phyloP scores from a whole-genome alignment of 192 early-diverging fungal species.

The Radiomyces spectabilis region DNA sequence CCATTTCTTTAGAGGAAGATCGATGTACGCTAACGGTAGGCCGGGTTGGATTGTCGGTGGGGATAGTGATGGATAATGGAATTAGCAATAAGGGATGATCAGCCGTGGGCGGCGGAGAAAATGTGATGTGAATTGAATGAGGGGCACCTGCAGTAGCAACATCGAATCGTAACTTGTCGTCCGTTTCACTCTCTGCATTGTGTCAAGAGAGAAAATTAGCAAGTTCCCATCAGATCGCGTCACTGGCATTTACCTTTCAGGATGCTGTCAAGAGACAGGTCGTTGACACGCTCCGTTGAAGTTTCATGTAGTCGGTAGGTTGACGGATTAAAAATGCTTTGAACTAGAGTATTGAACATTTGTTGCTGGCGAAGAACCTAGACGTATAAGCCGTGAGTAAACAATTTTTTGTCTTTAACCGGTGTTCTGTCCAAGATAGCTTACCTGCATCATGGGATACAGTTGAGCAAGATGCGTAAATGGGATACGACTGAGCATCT shows the following conservation, averaged over 20 bases:
- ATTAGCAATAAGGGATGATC: constrained; percentile 5
- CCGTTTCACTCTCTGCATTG: constrained; percentile 1
- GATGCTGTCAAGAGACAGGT: constrained; percentile 15
- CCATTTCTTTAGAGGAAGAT: not conserved
- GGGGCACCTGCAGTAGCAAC: constrained; percentile 12
- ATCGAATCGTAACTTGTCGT: constrained; percentile 11
- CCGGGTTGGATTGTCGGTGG: not conserved
- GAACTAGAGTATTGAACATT: constrained; percentile 23
- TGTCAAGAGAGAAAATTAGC: not conserved
- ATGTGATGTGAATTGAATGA: constrained; percentile 9
- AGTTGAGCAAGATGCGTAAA: constrained; percentile 25
- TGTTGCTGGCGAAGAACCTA: constrained; percentile 24
- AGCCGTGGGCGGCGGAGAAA: constrained; percentile 4
- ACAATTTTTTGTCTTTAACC: not conserved
- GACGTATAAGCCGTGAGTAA: not conserved
- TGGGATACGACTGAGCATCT: constrained; percentile 18
- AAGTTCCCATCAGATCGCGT: not conserved
- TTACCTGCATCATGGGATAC: constrained; percentile 20
- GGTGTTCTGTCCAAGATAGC: not conserved
- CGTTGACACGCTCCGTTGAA: not conserved
- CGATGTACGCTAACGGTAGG: constrained; percentile 12
- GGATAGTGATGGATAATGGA: constrained; percentile 11
- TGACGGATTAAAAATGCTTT: constrained; percentile 14
- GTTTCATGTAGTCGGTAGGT: not conserved
- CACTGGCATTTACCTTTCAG: constrained; percentile 10